Evolutionary conservation across 805 yeast species (phyloP).

Genomic region (Lipomyces yamadae): DNA sequence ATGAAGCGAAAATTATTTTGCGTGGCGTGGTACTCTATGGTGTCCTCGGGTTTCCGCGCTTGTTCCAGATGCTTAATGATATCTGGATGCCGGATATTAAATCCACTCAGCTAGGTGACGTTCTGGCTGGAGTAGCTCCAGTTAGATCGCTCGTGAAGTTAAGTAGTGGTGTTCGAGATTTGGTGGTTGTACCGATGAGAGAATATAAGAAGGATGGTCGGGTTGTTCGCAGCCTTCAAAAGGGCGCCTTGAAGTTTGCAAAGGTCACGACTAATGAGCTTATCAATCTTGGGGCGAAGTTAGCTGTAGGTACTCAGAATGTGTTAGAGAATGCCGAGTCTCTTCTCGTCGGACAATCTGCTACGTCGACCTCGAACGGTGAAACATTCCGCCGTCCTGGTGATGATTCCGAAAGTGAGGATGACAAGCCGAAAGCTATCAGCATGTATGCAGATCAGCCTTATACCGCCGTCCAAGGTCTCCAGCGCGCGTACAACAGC

Average conservation of each 20-base stretch:
- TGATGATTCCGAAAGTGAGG: slow-evolving; percentile 45
- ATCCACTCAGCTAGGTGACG: slow-evolving; percentile 77
- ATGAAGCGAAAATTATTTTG: slow-evolving; percentile 76
- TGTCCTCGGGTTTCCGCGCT: slow-evolving; percentile 68
- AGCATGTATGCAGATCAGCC: slow-evolving; percentile 91
- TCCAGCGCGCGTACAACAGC: slow-evolving; percentile 73
- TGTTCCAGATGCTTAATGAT: slow-evolving; percentile 62
- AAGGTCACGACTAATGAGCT: slow-evolving; percentile 80
- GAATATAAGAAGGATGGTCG: slow-evolving; percentile 79
- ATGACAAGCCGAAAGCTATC: slow-evolving; percentile 50
- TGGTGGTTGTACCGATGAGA: slow-evolving; percentile 71
- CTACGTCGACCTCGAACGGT: slow-evolving; percentile 22
- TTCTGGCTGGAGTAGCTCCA: slow-evolving; percentile 84
- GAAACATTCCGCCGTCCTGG: slow-evolving; percentile 12
- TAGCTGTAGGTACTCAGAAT: slow-evolving; percentile 87
- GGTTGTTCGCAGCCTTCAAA: slow-evolving; percentile 68
- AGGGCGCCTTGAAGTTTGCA: slow-evolving; percentile 75
- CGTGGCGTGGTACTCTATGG: slow-evolving; percentile 72
- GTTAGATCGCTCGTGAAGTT: slow-evolving; percentile 75
- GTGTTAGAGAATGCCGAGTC: slow-evolving; percentile 80
- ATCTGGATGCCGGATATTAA: slow-evolving; percentile 89
- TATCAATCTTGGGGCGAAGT: slow-evolving; percentile 77
- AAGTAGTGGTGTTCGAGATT: slow-evolving; percentile 75
- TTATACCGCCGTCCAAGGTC: slow-evolving; percentile 66
- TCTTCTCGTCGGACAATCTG: slow-evolving; percentile 63